phyloP scores from a whole-genome alignment of 169 alveolate species.

The Cryptosporidium sp. region DNA sequence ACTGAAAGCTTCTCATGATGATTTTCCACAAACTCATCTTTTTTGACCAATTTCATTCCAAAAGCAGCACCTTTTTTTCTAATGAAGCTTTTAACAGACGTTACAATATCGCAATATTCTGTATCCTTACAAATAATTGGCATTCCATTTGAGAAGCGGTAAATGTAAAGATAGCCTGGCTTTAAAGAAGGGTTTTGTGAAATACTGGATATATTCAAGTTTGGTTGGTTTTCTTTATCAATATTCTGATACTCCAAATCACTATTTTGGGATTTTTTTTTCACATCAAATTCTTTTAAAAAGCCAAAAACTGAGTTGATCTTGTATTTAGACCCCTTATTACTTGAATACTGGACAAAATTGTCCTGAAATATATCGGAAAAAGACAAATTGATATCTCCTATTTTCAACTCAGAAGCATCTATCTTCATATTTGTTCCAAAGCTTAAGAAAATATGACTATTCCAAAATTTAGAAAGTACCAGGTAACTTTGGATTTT shows the following conservation, averaged over 20 bases:
- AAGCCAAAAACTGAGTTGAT: conserved; percentile 45
- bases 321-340: conserved; percentile 36
- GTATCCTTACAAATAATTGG: conserved; percentile 48
- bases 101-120: conserved; percentile 35
- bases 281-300: background rate
- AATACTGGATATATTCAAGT: background rate
- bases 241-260: background rate
- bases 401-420: background rate
- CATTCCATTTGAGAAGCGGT: conserved; percentile 55
- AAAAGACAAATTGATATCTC: conserved; percentile 17
- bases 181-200: background rate
- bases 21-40: background rate
- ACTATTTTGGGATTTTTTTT: background rate
- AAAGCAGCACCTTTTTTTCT: background rate
- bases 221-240: conserved; percentile 2
- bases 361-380: conserved; percentile 22
- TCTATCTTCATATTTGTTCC: conserved; percentile 11
- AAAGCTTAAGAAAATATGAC: conserved; percentile 12
- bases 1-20: conserved; percentile 12
- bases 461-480: conserved; percentile 46
- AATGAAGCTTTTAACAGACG: conserved; percentile 47
- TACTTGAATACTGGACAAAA: background rate
- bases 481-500: conserved; percentile 40
- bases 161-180: conserved; percentile 28
- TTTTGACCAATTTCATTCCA: conserved; percentile 38